Conservation (phyloP, 2,329 filamentous ascomycete species). For the Emergomyces orientalis region DNA sequence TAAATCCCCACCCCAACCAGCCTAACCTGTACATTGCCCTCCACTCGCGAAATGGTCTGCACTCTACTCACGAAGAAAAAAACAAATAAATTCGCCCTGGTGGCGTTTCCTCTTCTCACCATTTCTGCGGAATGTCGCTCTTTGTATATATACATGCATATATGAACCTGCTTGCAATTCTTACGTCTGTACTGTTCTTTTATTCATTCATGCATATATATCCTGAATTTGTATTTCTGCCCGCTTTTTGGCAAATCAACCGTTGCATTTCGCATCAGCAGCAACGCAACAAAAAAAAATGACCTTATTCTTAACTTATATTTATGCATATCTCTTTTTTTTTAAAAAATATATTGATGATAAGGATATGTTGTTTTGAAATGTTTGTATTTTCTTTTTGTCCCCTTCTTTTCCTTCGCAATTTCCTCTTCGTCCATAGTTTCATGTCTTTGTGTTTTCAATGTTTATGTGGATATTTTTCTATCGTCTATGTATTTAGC, state of each 20-base stretch:
- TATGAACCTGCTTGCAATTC: background rate
- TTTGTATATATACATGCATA: slow-evolving; percentile 2
- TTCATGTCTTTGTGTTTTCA: background rate
- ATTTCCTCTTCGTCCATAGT: background rate
- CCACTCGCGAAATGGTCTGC: background rate
- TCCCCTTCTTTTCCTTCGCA: background rate
- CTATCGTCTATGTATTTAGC: background rate
- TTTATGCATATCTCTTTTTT: too few species aligned
- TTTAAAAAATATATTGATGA: background rate
- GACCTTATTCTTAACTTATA: too few species aligned
- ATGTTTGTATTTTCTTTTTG: background rate
- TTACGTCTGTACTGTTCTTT: background rate
- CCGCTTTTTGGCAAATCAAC: background rate
- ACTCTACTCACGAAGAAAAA: background rate
- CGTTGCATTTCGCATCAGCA: too few species aligned
- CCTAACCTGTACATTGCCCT: background rate
- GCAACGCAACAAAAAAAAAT: too few species aligned
- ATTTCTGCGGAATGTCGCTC: background rate
- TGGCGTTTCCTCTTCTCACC: background rate
- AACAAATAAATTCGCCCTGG: background rate
- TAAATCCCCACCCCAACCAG: too few species aligned
- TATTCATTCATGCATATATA: background rate
- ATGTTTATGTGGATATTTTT: background rate
- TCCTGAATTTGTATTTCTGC: background rate
- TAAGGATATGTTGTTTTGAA: background rate